These are phyloP conservation scores for Quercus rubra DNA, from an alignment of 306 rosid genomes.

Conservation along the genomic window DNA sequence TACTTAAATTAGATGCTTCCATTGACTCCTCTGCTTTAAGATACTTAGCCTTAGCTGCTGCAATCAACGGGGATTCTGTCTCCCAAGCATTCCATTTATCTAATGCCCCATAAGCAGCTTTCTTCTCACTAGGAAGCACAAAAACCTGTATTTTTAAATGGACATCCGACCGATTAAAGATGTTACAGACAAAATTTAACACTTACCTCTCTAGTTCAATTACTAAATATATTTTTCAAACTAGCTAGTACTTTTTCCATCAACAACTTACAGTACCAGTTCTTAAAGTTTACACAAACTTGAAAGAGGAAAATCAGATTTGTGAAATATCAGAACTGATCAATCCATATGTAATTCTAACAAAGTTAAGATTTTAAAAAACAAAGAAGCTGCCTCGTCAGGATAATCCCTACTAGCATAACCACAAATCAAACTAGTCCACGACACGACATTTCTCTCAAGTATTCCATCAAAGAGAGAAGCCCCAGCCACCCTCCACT, in stretches of 20 bases:
- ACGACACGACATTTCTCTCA: conserved; percentile 75
- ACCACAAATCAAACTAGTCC: conserved; percentile 87
- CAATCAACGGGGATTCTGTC: conserved; percentile 86
- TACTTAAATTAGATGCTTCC: conserved; percentile 82
- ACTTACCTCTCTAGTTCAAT: neutral
- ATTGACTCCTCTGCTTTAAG: conserved; percentile 56
- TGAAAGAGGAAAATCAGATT: neutral
- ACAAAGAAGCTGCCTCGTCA: conserved; percentile 61
- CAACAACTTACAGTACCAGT: neutral
- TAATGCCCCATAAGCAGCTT: conserved; percentile 81
- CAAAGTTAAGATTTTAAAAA: conserved; percentile 67
- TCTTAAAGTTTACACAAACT: neutral
- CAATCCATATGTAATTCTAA: conserved; percentile 52
- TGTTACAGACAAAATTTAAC: neutral
- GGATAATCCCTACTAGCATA: conserved; percentile 44
- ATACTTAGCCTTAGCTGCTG: conserved; percentile 74
- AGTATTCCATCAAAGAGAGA: conserved; percentile 62
- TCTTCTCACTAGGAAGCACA: conserved; percentile 74
- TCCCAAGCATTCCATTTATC: conserved; percentile 97
- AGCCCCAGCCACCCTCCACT: conserved; percentile 84
- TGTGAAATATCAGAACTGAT: conserved; percentile 1
- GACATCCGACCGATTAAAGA: neutral
- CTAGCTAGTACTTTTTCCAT: neutral
- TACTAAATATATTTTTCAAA: neutral
- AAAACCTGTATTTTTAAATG: conserved; percentile 47